Percentiles rank a stretch among this genome's conserved stretches.
Conservation (phyloP, 2,329 filamentous ascomycete genomes). For the Kalaharituber pfeilii region DNA sequence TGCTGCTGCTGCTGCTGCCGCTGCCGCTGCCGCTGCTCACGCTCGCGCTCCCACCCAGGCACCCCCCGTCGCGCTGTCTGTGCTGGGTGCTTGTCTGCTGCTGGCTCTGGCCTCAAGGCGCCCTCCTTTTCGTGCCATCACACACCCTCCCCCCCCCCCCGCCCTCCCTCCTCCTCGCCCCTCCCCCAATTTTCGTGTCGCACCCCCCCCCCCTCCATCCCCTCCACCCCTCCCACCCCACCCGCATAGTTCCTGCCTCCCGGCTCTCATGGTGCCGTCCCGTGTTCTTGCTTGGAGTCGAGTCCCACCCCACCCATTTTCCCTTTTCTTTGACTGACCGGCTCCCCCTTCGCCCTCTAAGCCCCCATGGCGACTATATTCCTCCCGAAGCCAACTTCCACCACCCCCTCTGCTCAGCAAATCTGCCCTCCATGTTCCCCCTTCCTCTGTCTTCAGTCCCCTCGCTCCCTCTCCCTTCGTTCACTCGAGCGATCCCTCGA, state of each 20-base stretch:
- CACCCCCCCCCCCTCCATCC: neutral
- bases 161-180: conserved; percentile 9
- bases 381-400: neutral
- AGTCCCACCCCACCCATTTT: neutral
- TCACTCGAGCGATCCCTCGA: conserved; percentile 6
- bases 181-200: neutral
- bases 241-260: too few species aligned
- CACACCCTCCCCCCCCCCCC: conserved; percentile 10
- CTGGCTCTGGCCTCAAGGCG: too few species aligned
- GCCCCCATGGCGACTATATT: neutral
- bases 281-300: neutral
- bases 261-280: neutral
- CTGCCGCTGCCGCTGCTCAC: conserved; percentile 10
- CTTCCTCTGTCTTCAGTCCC: conserved; percentile 11
- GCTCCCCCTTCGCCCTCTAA: neutral
- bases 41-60: conserved; percentile 3
- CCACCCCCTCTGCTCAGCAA: neutral
- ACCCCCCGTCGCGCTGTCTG: too few species aligned
- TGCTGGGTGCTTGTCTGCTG: too few species aligned
- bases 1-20: conserved; percentile 5
- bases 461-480: conserved; percentile 9
- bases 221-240: neutral
- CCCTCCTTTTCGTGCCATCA: too few species aligned
- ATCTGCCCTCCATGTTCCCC: neutral
- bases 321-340: neutral